Base-by-base conservation (phyloP, 176 grass and related monocot genomes). In the Chrysopogon serrulatus region DNA sequence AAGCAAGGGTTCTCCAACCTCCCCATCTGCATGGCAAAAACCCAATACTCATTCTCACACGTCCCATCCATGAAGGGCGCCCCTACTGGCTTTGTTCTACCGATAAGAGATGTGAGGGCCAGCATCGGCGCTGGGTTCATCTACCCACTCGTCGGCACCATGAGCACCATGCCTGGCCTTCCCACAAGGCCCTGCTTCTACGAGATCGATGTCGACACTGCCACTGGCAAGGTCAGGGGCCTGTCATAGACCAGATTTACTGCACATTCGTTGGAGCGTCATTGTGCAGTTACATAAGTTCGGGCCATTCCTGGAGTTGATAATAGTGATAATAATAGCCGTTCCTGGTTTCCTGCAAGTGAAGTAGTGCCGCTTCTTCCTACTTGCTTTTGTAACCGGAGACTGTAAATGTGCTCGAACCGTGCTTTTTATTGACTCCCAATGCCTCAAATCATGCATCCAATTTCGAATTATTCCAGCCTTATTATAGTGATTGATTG, bases 11-110 rank as follows among this genome's bases (percentile, higher is more conserved):
- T 99, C 84, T 98, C 93, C n/a, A 85, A 83, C 53, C 83, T 99
- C 59, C 96, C 96, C 2, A 99, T 96, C 82, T 99, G 96, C 83
- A 96, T 99, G 96, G 93, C 96, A 1, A 99, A 99, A 74, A 99
- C 93, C 40, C 93, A 99, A 60, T 99, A 99, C 83, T 99, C 96
- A 3, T 99, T 99, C 76, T 94, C 96, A 1, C 96, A 96, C 41
- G 74, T 96, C 44, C 83, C 93, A 5, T 96, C 96, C 48, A 80
- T 92, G 73, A 95, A 98, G 66, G 96, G 96, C 0, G 91, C 87
- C 2, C 97, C 97, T 0, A 73, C 78, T 0, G 93, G 35, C 27
- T 99, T 99, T 34, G 87, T 93, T 33, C 86, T 99, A 5, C 97
- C 97, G 0, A 99, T 99, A 73, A 92, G 97, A 42, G 97, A 99